These are phyloP conservation scores for Hanseniaspora thailandica DNA, from an alignment of 805 yeast genomes.

Conservation along the genomic window DNA sequence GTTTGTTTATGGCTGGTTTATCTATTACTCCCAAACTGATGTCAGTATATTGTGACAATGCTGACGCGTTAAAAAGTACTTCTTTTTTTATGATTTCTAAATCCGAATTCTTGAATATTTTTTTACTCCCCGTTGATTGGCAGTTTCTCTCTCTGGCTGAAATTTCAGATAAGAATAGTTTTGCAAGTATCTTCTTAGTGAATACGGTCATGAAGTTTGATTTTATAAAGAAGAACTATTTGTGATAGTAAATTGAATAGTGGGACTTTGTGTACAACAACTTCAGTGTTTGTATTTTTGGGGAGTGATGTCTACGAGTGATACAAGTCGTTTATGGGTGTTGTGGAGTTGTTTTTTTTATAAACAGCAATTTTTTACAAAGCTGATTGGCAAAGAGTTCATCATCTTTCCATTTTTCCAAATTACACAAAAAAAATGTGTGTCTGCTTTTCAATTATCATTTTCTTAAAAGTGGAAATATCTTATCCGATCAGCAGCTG, in stretches of 20 bases:
- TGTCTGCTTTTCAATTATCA: too few species aligned
- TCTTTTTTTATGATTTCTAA: slow-evolving; percentile 9
- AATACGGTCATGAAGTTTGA: background rate
- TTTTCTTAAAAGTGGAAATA: background rate
- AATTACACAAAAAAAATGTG: background rate
- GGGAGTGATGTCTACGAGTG: background rate
- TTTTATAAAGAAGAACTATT: too few species aligned
- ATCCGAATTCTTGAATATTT: slow-evolving; percentile 13
- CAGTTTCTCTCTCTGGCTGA: background rate
- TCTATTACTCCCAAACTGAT: background rate
- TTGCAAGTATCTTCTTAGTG: background rate
- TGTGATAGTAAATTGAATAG: too few species aligned
- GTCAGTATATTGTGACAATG: background rate
- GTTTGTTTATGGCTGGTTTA: background rate
- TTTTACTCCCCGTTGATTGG: background rate
- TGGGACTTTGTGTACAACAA: too few species aligned
- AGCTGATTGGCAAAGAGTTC: too few species aligned
- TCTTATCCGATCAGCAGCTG: background rate
- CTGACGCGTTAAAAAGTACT: background rate
- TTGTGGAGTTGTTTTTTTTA: too few species aligned
- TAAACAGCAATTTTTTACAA: too few species aligned
- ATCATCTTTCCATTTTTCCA: background rate
- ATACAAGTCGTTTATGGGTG: background rate
- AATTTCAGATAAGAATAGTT: background rate
- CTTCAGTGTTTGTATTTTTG: too few species aligned